These are phyloP conservation scores for Notholithocarpus densiflorus DNA, from an alignment of 306 rosid genomes.

Conservation along the genomic window DNA sequence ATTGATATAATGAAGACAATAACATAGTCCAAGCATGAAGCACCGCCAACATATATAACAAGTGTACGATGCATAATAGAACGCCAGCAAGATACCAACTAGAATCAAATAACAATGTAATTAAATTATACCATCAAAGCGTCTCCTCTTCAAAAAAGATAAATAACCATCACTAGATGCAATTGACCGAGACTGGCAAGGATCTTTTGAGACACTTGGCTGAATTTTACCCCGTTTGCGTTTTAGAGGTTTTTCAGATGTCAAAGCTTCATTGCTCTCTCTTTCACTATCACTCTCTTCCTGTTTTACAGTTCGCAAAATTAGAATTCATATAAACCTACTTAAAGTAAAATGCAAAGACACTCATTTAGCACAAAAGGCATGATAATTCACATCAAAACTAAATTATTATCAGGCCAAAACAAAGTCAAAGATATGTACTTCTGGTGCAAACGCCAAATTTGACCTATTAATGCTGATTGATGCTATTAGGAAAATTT, in stretches of 20 bases:
- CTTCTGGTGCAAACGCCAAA: too few relatives aligned
- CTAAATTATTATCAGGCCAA: background rate
- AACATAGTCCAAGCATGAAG: background rate
- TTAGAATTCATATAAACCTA: constrained; percentile 10
- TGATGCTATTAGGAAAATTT: too few relatives aligned
- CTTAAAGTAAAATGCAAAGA: background rate
- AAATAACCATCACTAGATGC: constrained; percentile 58
- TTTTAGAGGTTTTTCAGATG: constrained; percentile 44
- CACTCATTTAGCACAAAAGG: background rate
- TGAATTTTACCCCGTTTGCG: constrained; percentile 51
- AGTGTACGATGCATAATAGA: background rate
- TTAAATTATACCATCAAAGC: constrained; percentile 52
- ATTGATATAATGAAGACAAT: background rate
- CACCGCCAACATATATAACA: background rate
- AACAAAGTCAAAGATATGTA: background rate
- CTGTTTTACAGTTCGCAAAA: constrained; percentile 39
- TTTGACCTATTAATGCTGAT: too few relatives aligned
- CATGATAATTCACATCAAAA: background rate
- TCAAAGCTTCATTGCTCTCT: constrained; percentile 61
- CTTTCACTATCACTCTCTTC: constrained; percentile 66
- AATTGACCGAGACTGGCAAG: constrained; percentile 43
- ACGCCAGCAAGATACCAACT: background rate
- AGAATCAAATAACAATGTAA: background rate
- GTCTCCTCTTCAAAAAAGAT: constrained; percentile 53
- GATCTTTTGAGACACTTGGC: constrained; percentile 38